phyloP scores from a whole-genome alignment of 2,329 filamentous ascomycete species.

The Aspergillus brunneoviolaceus region DNA sequence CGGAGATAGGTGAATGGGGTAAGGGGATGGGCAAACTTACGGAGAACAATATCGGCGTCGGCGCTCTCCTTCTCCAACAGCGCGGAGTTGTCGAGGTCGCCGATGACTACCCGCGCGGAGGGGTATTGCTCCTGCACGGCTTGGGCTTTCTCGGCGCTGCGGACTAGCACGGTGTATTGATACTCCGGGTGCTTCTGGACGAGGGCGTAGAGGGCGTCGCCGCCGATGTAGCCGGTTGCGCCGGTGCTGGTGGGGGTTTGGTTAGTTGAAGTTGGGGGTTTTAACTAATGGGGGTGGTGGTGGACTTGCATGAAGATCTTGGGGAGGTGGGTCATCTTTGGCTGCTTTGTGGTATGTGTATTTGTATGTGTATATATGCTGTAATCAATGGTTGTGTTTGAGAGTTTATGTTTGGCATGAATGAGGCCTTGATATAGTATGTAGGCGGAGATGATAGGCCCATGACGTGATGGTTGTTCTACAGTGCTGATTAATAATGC shows the following conservation, averaged over 20 bases:
- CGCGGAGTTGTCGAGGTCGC: slow-evolving; percentile 36
- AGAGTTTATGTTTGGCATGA: background rate
- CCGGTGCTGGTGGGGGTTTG: slow-evolving; percentile 30
- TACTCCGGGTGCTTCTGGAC: slow-evolving; percentile 42
- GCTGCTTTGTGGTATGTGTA: background rate
- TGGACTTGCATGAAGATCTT: slow-evolving; percentile 6
- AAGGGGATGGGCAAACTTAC: slow-evolving; percentile 22
- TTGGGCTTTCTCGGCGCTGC: slow-evolving; percentile 38
- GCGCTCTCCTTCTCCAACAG: slow-evolving; percentile 6
- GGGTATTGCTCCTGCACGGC: slow-evolving; percentile 43
- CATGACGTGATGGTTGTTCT: background rate
- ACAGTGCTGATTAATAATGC: background rate
- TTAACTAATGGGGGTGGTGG: background rate
- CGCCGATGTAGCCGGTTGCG: slow-evolving; percentile 51
- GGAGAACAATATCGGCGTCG: slow-evolving; percentile 53
- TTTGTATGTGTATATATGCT: too few relatives aligned
- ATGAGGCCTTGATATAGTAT: background rate
- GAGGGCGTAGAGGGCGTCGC: slow-evolving; percentile 47
- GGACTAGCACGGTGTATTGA: slow-evolving; percentile 39
- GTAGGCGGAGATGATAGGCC: background rate
- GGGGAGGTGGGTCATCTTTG: background rate
- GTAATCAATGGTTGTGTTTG: background rate
- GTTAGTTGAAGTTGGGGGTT: background rate
- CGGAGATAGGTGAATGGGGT: background rate
- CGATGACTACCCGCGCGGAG: slow-evolving; percentile 52